Conservation (phyloP, 257 asterid species). For the Rehmannia glutinosa region DNA sequence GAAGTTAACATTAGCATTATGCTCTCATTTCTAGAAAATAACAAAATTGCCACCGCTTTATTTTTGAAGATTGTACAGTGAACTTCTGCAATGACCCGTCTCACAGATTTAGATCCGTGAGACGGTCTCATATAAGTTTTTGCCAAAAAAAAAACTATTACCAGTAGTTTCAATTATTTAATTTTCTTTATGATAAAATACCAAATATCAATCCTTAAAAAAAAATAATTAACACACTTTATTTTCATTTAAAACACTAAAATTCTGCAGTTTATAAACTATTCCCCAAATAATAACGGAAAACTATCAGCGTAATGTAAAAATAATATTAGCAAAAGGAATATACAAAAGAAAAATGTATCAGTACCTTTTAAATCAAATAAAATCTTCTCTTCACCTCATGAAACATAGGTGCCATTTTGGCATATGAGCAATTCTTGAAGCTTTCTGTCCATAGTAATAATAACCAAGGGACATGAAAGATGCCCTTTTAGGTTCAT, state of each 20-base stretch:
- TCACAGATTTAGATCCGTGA: no score
- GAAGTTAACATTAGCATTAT: no score
- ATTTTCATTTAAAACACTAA: not conserved
- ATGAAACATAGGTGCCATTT: constrained; percentile 8
- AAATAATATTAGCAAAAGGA: not conserved
- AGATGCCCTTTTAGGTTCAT: constrained; percentile 13
- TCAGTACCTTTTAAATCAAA: constrained; percentile 15
- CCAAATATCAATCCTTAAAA: no score
- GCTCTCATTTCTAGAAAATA: no score
- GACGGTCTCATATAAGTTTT: no score
- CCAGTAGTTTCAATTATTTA: not conserved
- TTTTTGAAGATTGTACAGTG: no score
- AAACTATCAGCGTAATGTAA: not conserved
- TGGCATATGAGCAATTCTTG: constrained; percentile 1
- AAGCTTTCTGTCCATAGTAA: constrained; percentile 9
- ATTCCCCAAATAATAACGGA: not conserved
- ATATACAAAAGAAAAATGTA: not conserved
- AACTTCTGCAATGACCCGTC: no score
- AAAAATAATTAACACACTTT: not conserved
- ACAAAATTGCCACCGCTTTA: no score
- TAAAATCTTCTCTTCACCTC: constrained; percentile 5
- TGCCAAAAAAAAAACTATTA: no score
- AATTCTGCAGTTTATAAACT: not conserved
- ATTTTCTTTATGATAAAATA: not conserved
- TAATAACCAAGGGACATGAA: constrained; percentile 11